A percentile compares a stretch with the other conserved stretches of the same genome.
These are phyloP conservation scores for Tuber calosporum DNA, from an alignment of 495 filamentous ascomycete species.

Conservation along the genomic window DNA sequence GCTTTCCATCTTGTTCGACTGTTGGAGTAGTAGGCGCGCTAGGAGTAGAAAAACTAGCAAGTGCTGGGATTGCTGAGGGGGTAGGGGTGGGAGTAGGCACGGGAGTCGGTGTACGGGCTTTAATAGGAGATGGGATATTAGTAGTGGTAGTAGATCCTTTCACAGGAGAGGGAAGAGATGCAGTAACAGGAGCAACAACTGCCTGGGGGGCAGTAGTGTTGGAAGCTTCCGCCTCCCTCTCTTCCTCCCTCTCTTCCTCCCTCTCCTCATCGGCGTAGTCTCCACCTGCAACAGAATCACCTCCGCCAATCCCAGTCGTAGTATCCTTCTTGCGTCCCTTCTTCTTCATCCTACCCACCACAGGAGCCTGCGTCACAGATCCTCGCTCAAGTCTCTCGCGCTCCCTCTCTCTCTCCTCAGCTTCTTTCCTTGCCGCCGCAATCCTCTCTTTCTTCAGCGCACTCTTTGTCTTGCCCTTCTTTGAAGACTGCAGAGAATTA, in stretches of 20 bases:
- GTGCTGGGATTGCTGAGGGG: background rate
- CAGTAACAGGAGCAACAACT: background rate
- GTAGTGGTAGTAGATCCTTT: slow-evolving; percentile 3
- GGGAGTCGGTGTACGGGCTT: background rate
- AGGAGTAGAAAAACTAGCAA: background rate
- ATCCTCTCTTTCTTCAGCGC: slow-evolving; percentile 83
- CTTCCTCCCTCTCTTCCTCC: slow-evolving; percentile 14
- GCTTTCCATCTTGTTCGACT: slow-evolving; percentile 3
- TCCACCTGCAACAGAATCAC: slow-evolving; percentile 15
- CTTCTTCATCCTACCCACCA: slow-evolving; percentile 41
- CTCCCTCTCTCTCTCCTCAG: slow-evolving; percentile 28
- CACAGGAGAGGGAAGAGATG: slow-evolving; percentile 7
- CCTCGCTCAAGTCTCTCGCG: slow-evolving; percentile 17
- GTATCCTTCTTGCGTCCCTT: slow-evolving; percentile 38
- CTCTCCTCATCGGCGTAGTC: slow-evolving; percentile 15
- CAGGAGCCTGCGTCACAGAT: slow-evolving; percentile 33
- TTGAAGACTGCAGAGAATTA: slow-evolving; percentile 10
- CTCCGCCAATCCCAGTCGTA: slow-evolving; percentile 41
- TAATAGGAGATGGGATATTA: slow-evolving; percentile 4
- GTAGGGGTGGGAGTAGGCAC: background rate
- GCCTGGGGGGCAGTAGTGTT: background rate
- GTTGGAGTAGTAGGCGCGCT: background rate
- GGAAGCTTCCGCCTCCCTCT: background rate
- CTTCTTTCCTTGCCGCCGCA: slow-evolving; percentile 50
- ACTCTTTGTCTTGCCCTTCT: slow-evolving; percentile 68